phyloP scores from a whole-genome alignment of 176 grass and related monocot species.

The Thinopyrum elongatum region DNA sequence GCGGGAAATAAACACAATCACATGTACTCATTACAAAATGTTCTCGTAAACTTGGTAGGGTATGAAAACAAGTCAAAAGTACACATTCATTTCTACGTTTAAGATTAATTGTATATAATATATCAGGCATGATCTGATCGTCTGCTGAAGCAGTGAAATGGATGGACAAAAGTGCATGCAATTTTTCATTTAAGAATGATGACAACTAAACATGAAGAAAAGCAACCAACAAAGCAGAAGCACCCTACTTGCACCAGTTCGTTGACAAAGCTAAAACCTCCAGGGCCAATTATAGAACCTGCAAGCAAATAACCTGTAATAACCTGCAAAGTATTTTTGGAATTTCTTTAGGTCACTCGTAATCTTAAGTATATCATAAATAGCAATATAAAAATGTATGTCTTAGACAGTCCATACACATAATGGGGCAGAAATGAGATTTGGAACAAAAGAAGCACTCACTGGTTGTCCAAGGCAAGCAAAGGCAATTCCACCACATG shows the following conservation, averaged over 20 bases:
- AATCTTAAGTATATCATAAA: conserved; percentile 20
- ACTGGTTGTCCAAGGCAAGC: conserved; percentile 98
- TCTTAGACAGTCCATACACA: not conserved
- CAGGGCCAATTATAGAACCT: conserved; percentile 95
- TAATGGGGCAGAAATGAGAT: not conserved
- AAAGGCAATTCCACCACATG: conserved; percentile 96
- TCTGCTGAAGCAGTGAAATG: not conserved
- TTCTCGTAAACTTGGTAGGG: not conserved
- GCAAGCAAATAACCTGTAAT: conserved; percentile 99
- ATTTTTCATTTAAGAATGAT: conserved; percentile 12
- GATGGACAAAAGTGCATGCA: not conserved
- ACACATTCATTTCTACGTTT: not conserved
- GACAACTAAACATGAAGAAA: conserved; percentile 21
- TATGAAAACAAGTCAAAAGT: not conserved
- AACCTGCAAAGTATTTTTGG: conserved; percentile 60
- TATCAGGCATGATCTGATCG: not conserved
- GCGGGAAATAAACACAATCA: not conserved
- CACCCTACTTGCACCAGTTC: conserved; percentile 99
- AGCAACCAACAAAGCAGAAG: conserved; percentile 49
- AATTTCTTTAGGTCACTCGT: conserved; percentile 31
- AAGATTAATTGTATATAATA: not conserved
- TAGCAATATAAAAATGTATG: conserved; percentile 8
- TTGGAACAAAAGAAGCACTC: conserved; percentile 34
- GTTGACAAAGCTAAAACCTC: conserved; percentile 97
- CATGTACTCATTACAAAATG: not conserved